phyloP scores from a whole-genome alignment of 108 stramenopile genomes.

The Parietichytrium sp. region DNA sequence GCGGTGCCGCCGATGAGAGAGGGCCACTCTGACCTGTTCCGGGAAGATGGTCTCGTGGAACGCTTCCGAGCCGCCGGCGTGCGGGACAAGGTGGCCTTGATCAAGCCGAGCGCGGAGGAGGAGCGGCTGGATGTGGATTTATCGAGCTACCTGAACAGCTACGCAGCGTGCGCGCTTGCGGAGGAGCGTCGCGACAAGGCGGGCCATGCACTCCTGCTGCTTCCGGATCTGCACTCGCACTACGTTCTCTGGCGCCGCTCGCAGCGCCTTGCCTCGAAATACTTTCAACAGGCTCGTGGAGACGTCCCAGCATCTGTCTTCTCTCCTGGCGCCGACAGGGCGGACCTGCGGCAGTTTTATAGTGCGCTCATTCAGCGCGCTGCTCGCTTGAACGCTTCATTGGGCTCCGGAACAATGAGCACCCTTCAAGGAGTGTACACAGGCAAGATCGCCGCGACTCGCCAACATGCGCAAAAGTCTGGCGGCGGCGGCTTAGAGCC shows the following conservation, averaged over 20 bases:
- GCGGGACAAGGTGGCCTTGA: neutral
- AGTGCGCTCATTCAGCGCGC: neutral
- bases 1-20: neutral
- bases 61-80: neutral
- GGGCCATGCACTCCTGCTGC: neutral
- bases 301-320: constrained; percentile 7
- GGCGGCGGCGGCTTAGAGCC: too few species aligned
- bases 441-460: too few species aligned
- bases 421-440: constrained; percentile 23
- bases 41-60: too few species aligned
- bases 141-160: neutral
- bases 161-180: constrained; percentile 25
- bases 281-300: constrained; percentile 13
- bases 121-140: neutral
- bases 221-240: constrained; percentile 15
- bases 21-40: neutral
- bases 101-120: neutral
- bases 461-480: too few species aligned
- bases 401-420: neutral
- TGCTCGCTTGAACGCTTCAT: neutral
- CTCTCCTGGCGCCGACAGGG: constrained; percentile 2
- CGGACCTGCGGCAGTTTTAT: constrained; percentile 21
- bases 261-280: neutral
- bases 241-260: neutral
- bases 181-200: neutral